Evolutionary conservation across 2,329 filamentous ascomycete species (phyloP).

Genomic region (Meredithiella fracta): DNA sequence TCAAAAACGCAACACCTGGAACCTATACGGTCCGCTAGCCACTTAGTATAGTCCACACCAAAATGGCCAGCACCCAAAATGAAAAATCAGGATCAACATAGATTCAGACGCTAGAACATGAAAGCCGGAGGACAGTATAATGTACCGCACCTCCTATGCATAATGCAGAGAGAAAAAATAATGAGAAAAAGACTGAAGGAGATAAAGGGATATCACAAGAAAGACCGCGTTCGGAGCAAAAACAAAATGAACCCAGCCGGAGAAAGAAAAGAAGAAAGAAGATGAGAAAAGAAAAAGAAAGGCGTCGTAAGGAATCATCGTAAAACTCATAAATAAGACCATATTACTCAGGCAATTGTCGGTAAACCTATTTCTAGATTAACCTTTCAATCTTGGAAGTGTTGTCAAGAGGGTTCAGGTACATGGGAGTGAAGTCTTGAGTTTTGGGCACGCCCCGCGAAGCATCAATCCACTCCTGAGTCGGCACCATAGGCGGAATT

Average conservation of each 20-base stretch:
- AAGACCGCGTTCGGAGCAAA: neutral
- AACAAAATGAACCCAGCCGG: neutral
- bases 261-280: neutral
- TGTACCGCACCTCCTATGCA: neutral
- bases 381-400: no score
- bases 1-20: no score
- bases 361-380: no score
- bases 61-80: neutral
- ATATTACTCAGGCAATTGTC: no score
- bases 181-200: constrained; percentile 1
- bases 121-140: neutral
- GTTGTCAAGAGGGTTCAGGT: no score
- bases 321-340: neutral
- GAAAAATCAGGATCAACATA: neutral
- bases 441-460: no score
- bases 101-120: neutral
- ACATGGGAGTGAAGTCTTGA: no score
- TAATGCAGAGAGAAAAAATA: neutral
- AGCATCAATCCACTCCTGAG: no score
- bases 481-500: no score
- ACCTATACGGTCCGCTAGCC: neutral
- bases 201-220: neutral
- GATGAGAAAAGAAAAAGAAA: neutral
- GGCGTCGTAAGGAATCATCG: neutral
- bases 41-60: neutral